phyloP scores from a whole-genome alignment of 192 early-diverging fungal species.

The Umbelopsis vinacea region DNA sequence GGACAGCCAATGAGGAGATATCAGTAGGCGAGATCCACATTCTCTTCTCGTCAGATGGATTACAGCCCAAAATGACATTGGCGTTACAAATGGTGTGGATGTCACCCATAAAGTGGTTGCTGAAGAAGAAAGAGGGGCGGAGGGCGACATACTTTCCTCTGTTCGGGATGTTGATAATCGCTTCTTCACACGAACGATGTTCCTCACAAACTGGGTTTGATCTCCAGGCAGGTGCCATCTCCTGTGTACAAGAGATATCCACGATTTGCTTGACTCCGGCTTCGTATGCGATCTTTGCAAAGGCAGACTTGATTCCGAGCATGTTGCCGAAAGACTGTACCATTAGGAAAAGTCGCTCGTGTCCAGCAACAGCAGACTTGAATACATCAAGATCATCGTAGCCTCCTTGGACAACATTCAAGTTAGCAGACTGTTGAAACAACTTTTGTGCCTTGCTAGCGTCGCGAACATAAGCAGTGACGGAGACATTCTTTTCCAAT shows the following conservation, averaged over 20 bases:
- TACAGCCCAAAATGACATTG: neutral
- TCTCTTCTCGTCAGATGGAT: neutral
- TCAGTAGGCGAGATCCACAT: conserved; percentile 23
- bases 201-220: neutral
- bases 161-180: neutral
- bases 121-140: conserved; percentile 25
- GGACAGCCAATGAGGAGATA: conserved; percentile 6
- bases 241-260: conserved; percentile 21
- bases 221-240: neutral
- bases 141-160: conserved; percentile 22
- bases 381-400: neutral
- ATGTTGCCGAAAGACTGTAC: neutral
- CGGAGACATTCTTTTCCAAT: neutral
- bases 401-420: conserved; percentile 13
- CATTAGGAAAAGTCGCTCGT: conserved; percentile 3
- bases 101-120: conserved; percentile 8
- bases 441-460: neutral
- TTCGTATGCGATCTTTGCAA: conserved; percentile 21
- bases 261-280: conserved; percentile 37
- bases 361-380: conserved; percentile 12
- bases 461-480: neutral
- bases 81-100: neutral
- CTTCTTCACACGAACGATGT: conserved; percentile 21
- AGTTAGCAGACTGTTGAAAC: neutral
- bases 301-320: neutral